Evolutionary conservation across 2,329 filamentous ascomycete species (phyloP).

Genomic region (Colletotrichum endophyticum): DNA sequence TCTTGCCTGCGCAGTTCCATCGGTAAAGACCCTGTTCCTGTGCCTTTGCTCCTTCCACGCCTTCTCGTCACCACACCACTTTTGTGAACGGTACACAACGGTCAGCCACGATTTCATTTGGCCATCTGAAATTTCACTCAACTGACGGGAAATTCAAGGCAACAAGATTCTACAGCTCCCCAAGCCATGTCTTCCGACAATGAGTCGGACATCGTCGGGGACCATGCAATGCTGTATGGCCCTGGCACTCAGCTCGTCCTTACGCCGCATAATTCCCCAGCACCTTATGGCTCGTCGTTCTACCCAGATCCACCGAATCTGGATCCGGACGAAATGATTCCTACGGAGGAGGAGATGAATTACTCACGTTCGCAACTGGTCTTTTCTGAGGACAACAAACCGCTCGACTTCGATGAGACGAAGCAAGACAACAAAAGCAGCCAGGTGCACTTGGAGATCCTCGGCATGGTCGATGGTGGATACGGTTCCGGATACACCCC

Average conservation of each 20-base stretch:
- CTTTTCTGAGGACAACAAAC: not conserved
- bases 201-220: too few species aligned
- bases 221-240: too few species aligned
- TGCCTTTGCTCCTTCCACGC: too few species aligned
- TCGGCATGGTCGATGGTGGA: not conserved
- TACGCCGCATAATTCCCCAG: not conserved
- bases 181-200: too few species aligned
- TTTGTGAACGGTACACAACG: too few species aligned
- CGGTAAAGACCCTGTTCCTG: too few species aligned
- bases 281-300: not conserved
- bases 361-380: not conserved
- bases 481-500: not conserved
- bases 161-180: accelerated
- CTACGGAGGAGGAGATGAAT: not conserved
- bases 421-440: not conserved
- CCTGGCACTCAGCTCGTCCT: not conserved
- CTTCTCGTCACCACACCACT: too few species aligned
- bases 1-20: too few species aligned
- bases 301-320: not conserved
- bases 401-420: not conserved
- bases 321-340: too few species aligned
- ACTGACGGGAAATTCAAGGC: too few species aligned
- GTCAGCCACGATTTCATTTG: too few species aligned
- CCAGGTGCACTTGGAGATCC: not conserved
- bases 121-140: too few species aligned